Evolutionary conservation across 2,329 filamentous ascomycete species (phyloP), one percentile per base, ranked within the genome.

Genomic region (Fusarium keratoplasticum): DNA sequence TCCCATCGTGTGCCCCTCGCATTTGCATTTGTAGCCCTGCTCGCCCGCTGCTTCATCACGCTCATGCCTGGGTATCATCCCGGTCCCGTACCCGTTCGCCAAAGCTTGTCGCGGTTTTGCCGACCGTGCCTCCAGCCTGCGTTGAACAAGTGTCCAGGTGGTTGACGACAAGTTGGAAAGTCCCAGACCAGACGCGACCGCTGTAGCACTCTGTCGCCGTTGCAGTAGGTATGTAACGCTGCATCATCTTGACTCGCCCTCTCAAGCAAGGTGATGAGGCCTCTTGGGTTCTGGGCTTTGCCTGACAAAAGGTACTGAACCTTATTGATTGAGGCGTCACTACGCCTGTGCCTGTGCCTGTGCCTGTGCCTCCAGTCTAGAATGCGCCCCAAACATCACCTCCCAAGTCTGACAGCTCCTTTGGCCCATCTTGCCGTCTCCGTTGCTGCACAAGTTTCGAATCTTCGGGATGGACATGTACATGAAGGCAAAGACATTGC

Each of bases 401-500:
- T 27, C 35, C 14, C 55, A 38, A 27, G 55, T 58, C 35, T 27
- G 16, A 58, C 35, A 40, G 35, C 22, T 29, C 44, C 16, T 33
- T 18, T 61, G 5, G 35, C 2, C 14, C 13, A 40, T 20, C 36
- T 25, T n/a, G n/a, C 20, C 27, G 25, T 58, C 35, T 31, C 11
- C 38, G 7, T 35, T 11, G 29, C 8, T 27, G 16, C 14, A 73
- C 55, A 27, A 27, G 66, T 86, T 85, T 1, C 86, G 82, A 20
- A 86, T 82, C 3, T 80, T 84, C 35, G 81, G 80, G 86, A 58
- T 73, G 2, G 78, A 82, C 8, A 77, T 82, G 68, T 87, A 87
- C 2, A 87, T 75, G 70, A 79, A 80, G 0, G 83, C 81, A 63
- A 87, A 85, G 3, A 87, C 77, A 69, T 87, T 87, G 18, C 86